phyloP scores from a whole-genome alignment of 371 early-diverging fungal genomes.

The Apophysomyces sp. region DNA sequence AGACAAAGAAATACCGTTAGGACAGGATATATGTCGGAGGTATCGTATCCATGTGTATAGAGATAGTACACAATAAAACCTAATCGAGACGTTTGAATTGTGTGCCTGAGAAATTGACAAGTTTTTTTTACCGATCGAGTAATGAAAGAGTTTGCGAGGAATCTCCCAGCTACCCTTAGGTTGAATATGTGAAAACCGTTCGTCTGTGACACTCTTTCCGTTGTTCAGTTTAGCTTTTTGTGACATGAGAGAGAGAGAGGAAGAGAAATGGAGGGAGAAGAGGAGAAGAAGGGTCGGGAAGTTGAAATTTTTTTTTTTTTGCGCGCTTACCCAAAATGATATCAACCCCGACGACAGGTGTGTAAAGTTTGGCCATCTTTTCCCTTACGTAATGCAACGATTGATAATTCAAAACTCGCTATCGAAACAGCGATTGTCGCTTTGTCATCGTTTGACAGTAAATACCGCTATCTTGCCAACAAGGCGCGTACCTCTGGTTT shows the following conservation, averaged over 20 bases:
- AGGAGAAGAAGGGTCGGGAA: background rate
- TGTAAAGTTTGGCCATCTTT: background rate
- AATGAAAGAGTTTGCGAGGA: slow-evolving; percentile 53
- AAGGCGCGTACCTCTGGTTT: background rate
- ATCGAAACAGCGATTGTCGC: background rate
- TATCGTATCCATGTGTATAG: slow-evolving; percentile 27
- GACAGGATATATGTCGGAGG: slow-evolving; percentile 29
- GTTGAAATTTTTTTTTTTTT: background rate
- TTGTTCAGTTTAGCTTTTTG: background rate
- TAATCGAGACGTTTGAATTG: slow-evolving; percentile 6
- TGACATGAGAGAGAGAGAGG: background rate
- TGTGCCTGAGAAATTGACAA: background rate
- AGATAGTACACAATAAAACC: slow-evolving; percentile 49
- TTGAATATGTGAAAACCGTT: slow-evolving; percentile 29
- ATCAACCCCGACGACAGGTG: background rate
- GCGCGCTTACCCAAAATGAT: background rate
- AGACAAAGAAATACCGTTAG: slow-evolving; percentile 29
- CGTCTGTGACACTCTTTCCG: background rate
- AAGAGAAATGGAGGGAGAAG: background rate
- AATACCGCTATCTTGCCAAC: background rate
- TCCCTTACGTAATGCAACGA: background rate
- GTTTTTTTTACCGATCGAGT: slow-evolving; percentile 43
- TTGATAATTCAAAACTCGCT: background rate
- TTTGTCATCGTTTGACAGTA: background rate
- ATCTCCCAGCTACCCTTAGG: slow-evolving; percentile 50